phyloP scores from a whole-genome alignment of 2,329 filamentous ascomycete species.

The Alternaria hordeiaustralica region DNA sequence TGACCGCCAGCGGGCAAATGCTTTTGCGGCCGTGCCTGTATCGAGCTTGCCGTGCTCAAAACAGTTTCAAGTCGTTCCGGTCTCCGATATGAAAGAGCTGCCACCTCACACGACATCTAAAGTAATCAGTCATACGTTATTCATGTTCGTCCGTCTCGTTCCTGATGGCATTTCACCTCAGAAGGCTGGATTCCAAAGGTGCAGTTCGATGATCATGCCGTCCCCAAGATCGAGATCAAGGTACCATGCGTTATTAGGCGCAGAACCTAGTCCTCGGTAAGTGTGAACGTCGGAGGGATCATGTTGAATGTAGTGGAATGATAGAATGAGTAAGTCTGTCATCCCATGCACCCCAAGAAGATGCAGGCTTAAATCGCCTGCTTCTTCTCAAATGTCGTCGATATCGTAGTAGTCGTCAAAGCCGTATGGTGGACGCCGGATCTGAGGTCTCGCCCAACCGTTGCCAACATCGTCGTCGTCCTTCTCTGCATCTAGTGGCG shows the following conservation, averaged over 20 bases:
- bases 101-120: neutral
- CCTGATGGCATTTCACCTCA: too few relatives aligned
- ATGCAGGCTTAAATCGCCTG: neutral
- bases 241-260: neutral
- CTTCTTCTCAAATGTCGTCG: constrained; percentile 13
- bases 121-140: neutral
- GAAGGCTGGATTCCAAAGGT: neutral
- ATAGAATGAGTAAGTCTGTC: neutral
- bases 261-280: neutral
- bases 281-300: neutral
- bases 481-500: constrained; percentile 12
- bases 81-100: neutral
- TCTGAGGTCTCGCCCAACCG: constrained; percentile 18
- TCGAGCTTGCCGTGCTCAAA: too few relatives aligned
- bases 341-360: neutral
- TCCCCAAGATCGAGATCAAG: neutral
- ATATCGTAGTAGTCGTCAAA: constrained; percentile 22
- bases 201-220: neutral
- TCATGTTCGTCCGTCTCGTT: neutral
- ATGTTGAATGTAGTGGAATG: neutral
- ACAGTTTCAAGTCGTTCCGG: neutral
- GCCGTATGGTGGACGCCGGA: constrained; percentile 13
- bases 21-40: neutral
- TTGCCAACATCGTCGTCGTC: constrained; percentile 20
- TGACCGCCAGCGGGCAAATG: neutral